These are phyloP conservation scores for Pseudogymnoascus destructans DNA, from an alignment of 2,329 filamentous ascomycete species.

Conservation along the genomic window DNA sequence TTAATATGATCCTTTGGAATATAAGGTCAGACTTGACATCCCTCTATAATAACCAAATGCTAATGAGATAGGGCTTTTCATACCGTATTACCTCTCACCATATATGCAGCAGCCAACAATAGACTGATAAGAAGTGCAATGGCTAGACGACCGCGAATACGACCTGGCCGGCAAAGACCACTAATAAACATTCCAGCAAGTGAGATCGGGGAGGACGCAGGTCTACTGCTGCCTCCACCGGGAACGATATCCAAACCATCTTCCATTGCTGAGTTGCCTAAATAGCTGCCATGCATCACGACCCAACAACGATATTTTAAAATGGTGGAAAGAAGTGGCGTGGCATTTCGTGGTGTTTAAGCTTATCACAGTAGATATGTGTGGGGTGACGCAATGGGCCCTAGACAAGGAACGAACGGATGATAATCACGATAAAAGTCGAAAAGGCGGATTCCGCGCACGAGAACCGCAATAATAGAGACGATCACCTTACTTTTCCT, in stretches of 20 bases:
- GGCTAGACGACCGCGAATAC: conserved; percentile 13
- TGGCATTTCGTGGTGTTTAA: not conserved
- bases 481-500: not conserved
- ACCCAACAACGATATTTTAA: not conserved
- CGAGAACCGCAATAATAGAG: not conserved
- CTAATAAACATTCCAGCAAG: conserved; percentile 14
- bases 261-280: not conserved
- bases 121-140: conserved; percentile 13
- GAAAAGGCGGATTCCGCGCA: not conserved
- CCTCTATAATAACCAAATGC: not conserved
- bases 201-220: conserved; percentile 12
- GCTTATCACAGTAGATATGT: not conserved
- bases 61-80: not conserved
- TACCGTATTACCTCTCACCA: conserved; percentile 3
- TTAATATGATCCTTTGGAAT: not conserved
- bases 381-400: conserved; percentile 6
- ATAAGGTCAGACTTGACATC: not conserved
- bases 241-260: not conserved
- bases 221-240: not conserved
- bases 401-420: not conserved
- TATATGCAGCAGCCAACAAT: conserved; percentile 11
- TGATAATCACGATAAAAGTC: conserved; percentile 2
- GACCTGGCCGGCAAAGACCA: conserved; percentile 16
- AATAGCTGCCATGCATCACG: conserved; percentile 1
- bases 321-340: not conserved